Base-by-base conservation (phyloP, 148 eudicot species). In the Camellia granthamiana region DNA sequence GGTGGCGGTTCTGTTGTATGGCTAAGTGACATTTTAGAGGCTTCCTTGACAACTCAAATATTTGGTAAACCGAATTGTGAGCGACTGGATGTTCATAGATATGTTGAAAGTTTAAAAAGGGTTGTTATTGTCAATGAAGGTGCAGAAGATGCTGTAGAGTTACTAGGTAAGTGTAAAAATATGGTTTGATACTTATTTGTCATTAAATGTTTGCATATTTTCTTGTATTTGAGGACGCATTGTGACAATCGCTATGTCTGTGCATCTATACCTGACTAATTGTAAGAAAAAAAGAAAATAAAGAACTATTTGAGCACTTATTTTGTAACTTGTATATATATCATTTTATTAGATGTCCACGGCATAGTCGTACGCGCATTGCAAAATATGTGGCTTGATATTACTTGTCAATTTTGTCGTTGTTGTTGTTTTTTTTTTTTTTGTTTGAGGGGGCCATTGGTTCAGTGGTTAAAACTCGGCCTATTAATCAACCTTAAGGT, bases 51-150 rank as follows among this genome's bases (percentile, higher is more conserved):
- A 73, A 63, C 81, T 80, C 83, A 78, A 65, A 67, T 19, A 68
- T 51, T 69, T 19, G 62, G 79, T 15, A 74, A 74, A 74, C 43
- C 62, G 13, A 56, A 77, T 59, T 67, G 52, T 67, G 66, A 15
- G 55, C 74, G 5, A 71, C 78, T 62, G 46, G 80, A 72, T 74
- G 76, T 76, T 61, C 49, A 51, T 82, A 82, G 61, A 74, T 77
- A 64, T 78, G 71, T 72, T 21, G 80, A 79, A 69, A 82, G 76
- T 80, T 76, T 58, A 18, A 92, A 84, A 81, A 94, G 84, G 81
- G 91, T 90, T 59, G 90, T 87, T 47, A 85, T 94, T 69, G 86
- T 96, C 68, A 92, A 90, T 76, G 99, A 96, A 88, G 98, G 99
- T 69, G 98, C 98, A 42, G 98, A 94, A 70, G 98, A 96, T 88